These are phyloP conservation scores for Trichosporon sp. DNA, from an alignment of 1,284 basidiomycete genomes.

Conservation along the genomic window DNA sequence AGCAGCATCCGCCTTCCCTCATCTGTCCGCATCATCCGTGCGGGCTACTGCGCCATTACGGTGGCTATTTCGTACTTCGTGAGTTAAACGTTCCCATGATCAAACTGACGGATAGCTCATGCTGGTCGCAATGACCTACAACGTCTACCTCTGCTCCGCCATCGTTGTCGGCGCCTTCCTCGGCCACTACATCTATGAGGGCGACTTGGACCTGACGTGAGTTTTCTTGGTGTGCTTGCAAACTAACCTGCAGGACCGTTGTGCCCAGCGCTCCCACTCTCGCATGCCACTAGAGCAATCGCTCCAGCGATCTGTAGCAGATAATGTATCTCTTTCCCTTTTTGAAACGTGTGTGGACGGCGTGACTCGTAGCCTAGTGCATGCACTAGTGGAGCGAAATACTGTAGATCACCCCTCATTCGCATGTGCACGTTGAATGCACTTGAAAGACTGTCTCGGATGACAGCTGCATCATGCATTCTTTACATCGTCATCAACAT, in stretches of 20 bases:
- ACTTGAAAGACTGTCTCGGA: background rate
- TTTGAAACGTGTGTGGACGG: background rate
- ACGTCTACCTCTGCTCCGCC: slow-evolving; percentile 55
- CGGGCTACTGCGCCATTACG: slow-evolving; percentile 47
- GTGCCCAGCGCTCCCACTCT: background rate
- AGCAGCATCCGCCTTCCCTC: slow-evolving; percentile 37
- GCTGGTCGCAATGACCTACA: slow-evolving; percentile 59
- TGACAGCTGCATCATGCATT: background rate
- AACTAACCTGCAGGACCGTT: background rate
- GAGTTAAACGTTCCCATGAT: slow-evolving; percentile 24
- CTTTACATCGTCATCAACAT: background rate
- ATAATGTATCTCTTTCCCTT: slow-evolving; percentile 3
- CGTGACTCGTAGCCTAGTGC: background rate
- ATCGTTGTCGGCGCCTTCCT: slow-evolving; percentile 56
- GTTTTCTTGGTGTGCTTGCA: slow-evolving; percentile 24
- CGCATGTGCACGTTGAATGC: background rate
- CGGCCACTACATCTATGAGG: slow-evolving; percentile 55
- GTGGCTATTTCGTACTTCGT: slow-evolving; percentile 55
- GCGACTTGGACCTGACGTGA: slow-evolving; percentile 51
- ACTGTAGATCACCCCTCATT: background rate
- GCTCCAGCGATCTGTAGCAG: background rate
- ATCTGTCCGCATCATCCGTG: slow-evolving; percentile 39
- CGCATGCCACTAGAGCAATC: background rate
- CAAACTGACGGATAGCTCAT: slow-evolving; percentile 49
- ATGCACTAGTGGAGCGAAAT: background rate